Percentiles rank a stretch among this genome's conserved stretches.
These are phyloP conservation scores for Paramyrothecium roridum DNA, from an alignment of 2,329 filamentous ascomycete genomes.

Conservation along the genomic window DNA sequence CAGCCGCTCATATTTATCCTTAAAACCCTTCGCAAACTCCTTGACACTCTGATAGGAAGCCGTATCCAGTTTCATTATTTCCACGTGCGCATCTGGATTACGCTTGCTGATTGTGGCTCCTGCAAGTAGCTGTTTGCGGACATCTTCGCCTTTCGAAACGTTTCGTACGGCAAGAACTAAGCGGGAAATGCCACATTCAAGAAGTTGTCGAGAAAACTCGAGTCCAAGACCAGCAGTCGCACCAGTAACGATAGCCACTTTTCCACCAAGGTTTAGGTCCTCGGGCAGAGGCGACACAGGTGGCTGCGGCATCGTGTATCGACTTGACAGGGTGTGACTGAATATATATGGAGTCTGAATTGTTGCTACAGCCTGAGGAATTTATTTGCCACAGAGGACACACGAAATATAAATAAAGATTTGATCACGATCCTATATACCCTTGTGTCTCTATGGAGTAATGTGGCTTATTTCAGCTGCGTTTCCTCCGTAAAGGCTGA, in stretches of 20 bases:
- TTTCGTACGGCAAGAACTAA: background rate
- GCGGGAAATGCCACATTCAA: background rate
- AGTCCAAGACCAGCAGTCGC: constrained; percentile 1
- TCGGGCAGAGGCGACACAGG: background rate
- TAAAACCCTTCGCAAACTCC: background rate
- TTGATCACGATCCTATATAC: too few relatives aligned
- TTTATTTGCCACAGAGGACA: too few relatives aligned
- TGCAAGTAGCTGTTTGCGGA: background rate
- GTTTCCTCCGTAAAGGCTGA: too few relatives aligned
- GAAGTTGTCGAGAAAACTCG: background rate
- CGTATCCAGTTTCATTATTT: background rate
- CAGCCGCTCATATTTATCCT: background rate
- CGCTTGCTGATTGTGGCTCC: background rate
- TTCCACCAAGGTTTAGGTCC: background rate
- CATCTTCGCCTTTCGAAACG: background rate
- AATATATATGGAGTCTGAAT: too few relatives aligned
- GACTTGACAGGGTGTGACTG: too few relatives aligned
- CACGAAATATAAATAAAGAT: too few relatives aligned
- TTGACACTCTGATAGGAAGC: background rate
- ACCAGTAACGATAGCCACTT: constrained; percentile 1
- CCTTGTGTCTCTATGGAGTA: too few relatives aligned
- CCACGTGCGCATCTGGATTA: background rate
- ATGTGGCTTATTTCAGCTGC: too few relatives aligned
- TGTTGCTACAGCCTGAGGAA: too few relatives aligned
- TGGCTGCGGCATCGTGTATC: background rate